Evolutionary conservation across 495 filamentous ascomycete species (phyloP).

Genomic region (Penicillium silybi): DNA sequence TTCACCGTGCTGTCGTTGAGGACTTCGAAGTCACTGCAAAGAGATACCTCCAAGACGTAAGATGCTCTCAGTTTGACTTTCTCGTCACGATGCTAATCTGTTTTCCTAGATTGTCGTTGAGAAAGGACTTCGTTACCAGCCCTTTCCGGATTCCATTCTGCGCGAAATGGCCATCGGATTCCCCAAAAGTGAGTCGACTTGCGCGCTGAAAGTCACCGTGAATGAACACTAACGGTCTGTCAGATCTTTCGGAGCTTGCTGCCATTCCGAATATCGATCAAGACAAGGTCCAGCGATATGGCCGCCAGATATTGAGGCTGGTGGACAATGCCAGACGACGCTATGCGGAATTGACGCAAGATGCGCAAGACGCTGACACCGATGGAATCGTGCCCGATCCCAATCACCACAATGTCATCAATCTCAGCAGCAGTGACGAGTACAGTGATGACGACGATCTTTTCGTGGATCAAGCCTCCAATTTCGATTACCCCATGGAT

Average conservation of each 20-base stretch:
- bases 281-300: conserved; percentile 68
- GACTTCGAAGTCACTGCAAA: conserved; percentile 64
- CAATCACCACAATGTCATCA: conserved; percentile 63
- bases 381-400: conserved; percentile 49
- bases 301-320: conserved; percentile 61
- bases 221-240: conserved; percentile 2
- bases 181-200: conserved; percentile 46
- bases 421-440: conserved; percentile 62
- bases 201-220: background rate
- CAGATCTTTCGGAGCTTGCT: conserved; percentile 52
- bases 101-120: conserved; percentile 53
- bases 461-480: conserved; percentile 35
- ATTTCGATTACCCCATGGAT: conserved; percentile 27
- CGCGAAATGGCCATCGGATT: conserved; percentile 81
- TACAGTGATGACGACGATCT: conserved; percentile 48
- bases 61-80: background rate
- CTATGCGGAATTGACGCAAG: conserved; percentile 57
- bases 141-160: conserved; percentile 74
- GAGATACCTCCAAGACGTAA: conserved; percentile 54
- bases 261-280: conserved; percentile 64
- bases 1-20: conserved; percentile 62
- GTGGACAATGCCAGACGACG: conserved; percentile 51
- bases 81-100: conserved; percentile 2
- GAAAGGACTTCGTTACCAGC: conserved; percentile 55
- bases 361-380: conserved; percentile 40